These are phyloP conservation scores for Coemansia sp. DNA, from an alignment of 371 early-diverging fungal species.

Conservation along the genomic window DNA sequence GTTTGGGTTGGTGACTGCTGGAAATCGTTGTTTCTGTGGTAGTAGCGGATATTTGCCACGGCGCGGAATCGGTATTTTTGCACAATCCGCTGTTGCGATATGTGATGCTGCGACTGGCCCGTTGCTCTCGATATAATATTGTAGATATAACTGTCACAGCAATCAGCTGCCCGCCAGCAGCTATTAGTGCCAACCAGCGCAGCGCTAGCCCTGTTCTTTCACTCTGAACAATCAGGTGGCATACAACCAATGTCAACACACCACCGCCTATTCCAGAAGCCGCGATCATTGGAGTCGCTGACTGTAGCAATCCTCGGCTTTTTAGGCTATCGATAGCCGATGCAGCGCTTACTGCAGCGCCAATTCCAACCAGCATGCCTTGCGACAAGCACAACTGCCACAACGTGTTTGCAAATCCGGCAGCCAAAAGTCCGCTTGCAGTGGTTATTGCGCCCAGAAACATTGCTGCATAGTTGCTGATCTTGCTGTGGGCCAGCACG, in stretches of 20 bases:
- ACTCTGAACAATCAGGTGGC: not conserved
- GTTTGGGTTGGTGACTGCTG: not conserved
- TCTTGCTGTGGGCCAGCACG: too few species aligned
- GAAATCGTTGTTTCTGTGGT: not conserved
- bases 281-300: not conserved
- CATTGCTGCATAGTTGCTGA: not conserved
- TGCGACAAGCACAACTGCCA: constrained; percentile 10
- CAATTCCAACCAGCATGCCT: constrained; percentile 2
- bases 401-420: not conserved
- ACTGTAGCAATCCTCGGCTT: not conserved
- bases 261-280: constrained; percentile 3
- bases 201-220: not conserved
- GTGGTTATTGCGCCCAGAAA: not conserved
- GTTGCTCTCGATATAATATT: not conserved
- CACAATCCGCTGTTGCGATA: not conserved
- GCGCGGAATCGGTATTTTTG: not conserved
- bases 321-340: not conserved
- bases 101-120: too few species aligned
- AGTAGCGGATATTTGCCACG: too few species aligned
- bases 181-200: constrained; percentile 4
- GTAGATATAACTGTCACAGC: not conserved
- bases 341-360: not conserved
- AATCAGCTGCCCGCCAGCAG: not conserved
- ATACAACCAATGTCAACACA: not conserved
- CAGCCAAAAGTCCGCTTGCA: constrained; percentile 2